Conservation (phyloP, 2,329 filamentous ascomycete genomes). For the Aspergillus ruber region DNA sequence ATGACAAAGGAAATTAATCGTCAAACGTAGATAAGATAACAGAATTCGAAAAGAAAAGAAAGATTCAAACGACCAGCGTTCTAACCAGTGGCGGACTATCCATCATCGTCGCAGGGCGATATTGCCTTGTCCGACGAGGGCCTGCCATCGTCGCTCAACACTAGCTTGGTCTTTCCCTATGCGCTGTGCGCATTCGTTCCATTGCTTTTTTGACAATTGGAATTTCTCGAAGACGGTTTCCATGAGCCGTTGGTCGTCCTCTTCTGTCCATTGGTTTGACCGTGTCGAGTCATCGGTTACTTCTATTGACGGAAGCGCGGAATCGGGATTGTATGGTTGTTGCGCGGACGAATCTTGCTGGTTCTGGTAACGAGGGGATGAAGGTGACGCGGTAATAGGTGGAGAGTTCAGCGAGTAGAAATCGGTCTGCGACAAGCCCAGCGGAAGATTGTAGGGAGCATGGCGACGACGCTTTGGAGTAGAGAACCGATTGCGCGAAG, state of each 20-base stretch:
- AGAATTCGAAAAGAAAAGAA: slow-evolving; percentile 3
- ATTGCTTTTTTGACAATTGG: slow-evolving; percentile 37
- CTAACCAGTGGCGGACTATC: slow-evolving; percentile 20
- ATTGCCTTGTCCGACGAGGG: slow-evolving; percentile 38
- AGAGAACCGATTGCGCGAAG: slow-evolving; percentile 21
- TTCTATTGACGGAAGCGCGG: slow-evolving; percentile 33
- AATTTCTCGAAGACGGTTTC: slow-evolving; percentile 41
- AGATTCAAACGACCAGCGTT: slow-evolving; percentile 13
- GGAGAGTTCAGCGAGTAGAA: slow-evolving; percentile 38
- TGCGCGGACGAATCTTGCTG: slow-evolving; percentile 5
- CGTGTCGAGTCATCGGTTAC: slow-evolving; percentile 14
- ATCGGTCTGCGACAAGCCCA: slow-evolving; percentile 38
- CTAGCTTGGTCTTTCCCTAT: slow-evolving; percentile 37
- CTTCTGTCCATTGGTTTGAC: slow-evolving; percentile 28
- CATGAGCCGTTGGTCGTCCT: slow-evolving; percentile 39
- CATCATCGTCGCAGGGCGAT: slow-evolving; percentile 33
- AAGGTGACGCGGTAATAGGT: slow-evolving; percentile 27
- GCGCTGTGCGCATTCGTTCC: slow-evolving; percentile 40
- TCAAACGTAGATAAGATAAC: not conserved
- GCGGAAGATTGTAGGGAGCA: slow-evolving; percentile 38
- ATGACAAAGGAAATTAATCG: too few relatives aligned
- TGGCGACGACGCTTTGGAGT: slow-evolving; percentile 42
- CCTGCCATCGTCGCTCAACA: slow-evolving; percentile 37
- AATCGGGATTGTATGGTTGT: slow-evolving; percentile 22
- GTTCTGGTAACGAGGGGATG: slow-evolving; percentile 15